Conservation (phyloP, 1,284 basidiomycete genomes). For the Malassezia globosa region DNA sequence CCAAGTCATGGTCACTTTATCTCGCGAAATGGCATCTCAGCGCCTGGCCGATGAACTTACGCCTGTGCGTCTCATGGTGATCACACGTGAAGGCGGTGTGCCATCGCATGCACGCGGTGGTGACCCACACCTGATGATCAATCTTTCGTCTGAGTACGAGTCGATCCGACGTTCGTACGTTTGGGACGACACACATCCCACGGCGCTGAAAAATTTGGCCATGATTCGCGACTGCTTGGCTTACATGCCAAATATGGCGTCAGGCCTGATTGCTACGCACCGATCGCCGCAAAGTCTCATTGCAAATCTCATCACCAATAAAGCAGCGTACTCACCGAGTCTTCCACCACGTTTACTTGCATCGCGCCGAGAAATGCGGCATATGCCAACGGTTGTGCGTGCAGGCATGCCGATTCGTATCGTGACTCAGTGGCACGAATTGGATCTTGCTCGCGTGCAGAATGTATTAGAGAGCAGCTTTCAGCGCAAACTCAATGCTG, state of each 20-base stretch:
- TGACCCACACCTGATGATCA: slow-evolving; percentile 89
- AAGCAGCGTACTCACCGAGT: slow-evolving; percentile 87
- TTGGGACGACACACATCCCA: slow-evolving; percentile 72
- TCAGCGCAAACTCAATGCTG: slow-evolving; percentile 60
- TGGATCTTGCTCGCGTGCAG: slow-evolving; percentile 69
- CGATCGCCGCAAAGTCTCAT: slow-evolving; percentile 89
- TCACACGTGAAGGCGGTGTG: slow-evolving; percentile 90
- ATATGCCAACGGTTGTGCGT: slow-evolving; percentile 86
- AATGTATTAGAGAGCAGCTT: slow-evolving; percentile 77
- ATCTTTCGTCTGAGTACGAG: slow-evolving; percentile 73
- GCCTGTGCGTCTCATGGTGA: slow-evolving; percentile 84
- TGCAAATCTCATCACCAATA: slow-evolving; percentile 94
- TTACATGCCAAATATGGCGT: slow-evolving; percentile 85
- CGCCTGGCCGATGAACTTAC: slow-evolving; percentile 30
- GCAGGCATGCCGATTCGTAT: slow-evolving; percentile 78
- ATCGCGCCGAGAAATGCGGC: slow-evolving; percentile 68
- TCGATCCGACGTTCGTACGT: slow-evolving; percentile 80
- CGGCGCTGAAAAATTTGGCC: slow-evolving; percentile 74
- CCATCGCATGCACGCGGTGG: slow-evolving; percentile 93
- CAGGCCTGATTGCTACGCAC: slow-evolving; percentile 92
- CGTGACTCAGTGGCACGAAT: slow-evolving; percentile 55
- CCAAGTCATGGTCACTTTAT: slow-evolving; percentile 76
- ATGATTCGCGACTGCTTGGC: slow-evolving; percentile 75
- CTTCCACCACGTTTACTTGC: slow-evolving; percentile 83
- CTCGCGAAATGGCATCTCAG: slow-evolving; percentile 63